Evolutionary conservation across 805 yeast genomes (phyloP).

Genomic region (Pichia pseudocactophila): DNA sequence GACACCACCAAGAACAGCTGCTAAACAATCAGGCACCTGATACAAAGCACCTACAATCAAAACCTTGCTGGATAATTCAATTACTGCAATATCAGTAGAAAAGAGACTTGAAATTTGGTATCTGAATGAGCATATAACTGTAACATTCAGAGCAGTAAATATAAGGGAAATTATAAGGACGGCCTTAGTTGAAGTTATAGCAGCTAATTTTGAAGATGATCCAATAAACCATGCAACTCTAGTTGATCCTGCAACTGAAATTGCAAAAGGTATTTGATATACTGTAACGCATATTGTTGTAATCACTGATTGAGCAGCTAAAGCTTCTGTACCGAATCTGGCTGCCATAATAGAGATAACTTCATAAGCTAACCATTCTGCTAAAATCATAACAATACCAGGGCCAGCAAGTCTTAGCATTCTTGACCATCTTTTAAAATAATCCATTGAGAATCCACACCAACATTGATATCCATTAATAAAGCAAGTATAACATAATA

Average conservation of each 20-base stretch:
- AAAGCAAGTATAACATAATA: slow-evolving; percentile 34
- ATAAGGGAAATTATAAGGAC: slow-evolving; percentile 8
- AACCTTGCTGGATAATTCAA: slow-evolving; percentile 9
- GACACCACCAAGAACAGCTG: slow-evolving; percentile 36
- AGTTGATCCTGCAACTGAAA: slow-evolving; percentile 60
- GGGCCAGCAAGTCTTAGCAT: slow-evolving; percentile 53
- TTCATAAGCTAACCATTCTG: slow-evolving; percentile 68
- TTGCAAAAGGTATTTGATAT: slow-evolving; percentile 61
- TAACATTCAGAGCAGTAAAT: slow-evolving; percentile 11
- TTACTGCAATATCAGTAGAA: slow-evolving; percentile 15
- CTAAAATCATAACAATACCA: slow-evolving; percentile 62
- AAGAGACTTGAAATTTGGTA: slow-evolving; percentile 12
- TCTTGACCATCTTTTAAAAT: slow-evolving; percentile 43
- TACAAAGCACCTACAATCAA: slow-evolving; percentile 15
- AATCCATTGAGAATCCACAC: slow-evolving; percentile 19
- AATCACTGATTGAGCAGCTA: slow-evolving; percentile 62
- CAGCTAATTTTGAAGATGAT: slow-evolving; percentile 25
- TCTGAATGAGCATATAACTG: slow-evolving; percentile 10
- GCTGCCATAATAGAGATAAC: slow-evolving; percentile 56
- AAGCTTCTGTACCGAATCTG: slow-evolving; percentile 42
- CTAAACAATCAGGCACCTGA: slow-evolving; percentile 36
- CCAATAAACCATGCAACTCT: slow-evolving; percentile 67
- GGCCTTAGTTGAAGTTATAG: slow-evolving; percentile 11
- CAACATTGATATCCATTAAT: slow-evolving; percentile 33
- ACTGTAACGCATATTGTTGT: slow-evolving; percentile 53